These are phyloP conservation scores for Puccinia horiana DNA, from an alignment of 1,284 basidiomycete species.

Conservation along the genomic window DNA sequence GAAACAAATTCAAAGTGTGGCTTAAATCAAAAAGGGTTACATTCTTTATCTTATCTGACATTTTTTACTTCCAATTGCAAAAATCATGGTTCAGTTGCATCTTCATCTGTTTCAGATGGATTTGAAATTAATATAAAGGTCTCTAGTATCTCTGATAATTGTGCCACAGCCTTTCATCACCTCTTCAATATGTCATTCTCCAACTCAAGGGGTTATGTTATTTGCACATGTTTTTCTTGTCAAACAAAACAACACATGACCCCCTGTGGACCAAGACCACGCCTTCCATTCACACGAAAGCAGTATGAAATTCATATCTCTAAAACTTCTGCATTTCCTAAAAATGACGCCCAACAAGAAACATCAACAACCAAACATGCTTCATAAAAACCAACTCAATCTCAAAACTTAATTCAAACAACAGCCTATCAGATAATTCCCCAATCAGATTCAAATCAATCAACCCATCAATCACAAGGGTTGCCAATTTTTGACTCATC, in stretches of 20 bases:
- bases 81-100: too few species aligned
- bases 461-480: background rate
- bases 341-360: background rate
- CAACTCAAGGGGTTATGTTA: background rate
- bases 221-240: slow-evolving; percentile 20
- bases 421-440: background rate
- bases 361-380: background rate
- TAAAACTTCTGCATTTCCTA: background rate
- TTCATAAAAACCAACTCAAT: background rate
- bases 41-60: too few species aligned
- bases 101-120: too few species aligned
- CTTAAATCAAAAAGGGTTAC: too few species aligned
- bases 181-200: background rate
- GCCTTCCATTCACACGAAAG: background rate
- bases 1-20: too few species aligned
- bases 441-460: background rate
- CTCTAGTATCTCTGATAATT: background rate
- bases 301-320: background rate
- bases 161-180: background rate
- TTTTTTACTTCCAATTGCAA: too few species aligned
- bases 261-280: background rate
- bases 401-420: background rate
- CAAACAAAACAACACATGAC: slow-evolving; percentile 6
- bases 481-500: slow-evolving; percentile 1
- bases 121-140: background rate